phyloP scores from a whole-genome alignment of 75 land plant genomes.

The Cryptomeria japonica region DNA sequence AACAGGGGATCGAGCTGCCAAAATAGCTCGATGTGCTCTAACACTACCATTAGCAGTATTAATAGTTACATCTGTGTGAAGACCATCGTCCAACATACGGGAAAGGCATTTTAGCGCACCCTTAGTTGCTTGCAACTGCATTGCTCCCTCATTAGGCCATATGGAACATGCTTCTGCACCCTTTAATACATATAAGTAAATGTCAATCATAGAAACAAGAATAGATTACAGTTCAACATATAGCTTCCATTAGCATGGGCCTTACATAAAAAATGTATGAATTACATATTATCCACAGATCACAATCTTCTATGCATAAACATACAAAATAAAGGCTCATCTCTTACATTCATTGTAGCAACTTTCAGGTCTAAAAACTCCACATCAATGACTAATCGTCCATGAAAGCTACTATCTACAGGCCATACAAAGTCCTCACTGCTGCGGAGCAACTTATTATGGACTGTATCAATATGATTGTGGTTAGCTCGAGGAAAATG shows the following conservation, averaged over 20 bases:
- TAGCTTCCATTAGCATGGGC: not conserved
- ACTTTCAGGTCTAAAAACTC: constrained; percentile 85
- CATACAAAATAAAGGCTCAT: not conserved
- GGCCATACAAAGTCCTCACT: constrained; percentile 84
- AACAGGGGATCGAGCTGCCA: constrained; percentile 81
- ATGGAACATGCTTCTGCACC: constrained; percentile 66
- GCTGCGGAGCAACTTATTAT: constrained; percentile 58
- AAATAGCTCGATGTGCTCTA: constrained; percentile 74
- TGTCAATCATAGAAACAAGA: not conserved
- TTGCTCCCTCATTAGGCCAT: constrained; percentile 64
- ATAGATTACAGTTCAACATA: not conserved
- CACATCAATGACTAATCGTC: constrained; percentile 72
- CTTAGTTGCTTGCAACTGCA: constrained; percentile 45
- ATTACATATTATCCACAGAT: not conserved
- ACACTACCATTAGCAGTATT: constrained; percentile 58
- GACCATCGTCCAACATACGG: constrained; percentile 71
- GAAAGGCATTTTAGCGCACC: constrained; percentile 61
- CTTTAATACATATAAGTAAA: constrained; percentile 20
- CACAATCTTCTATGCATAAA: not conserved
- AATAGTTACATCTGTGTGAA: constrained; percentile 81
- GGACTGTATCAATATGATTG: constrained; percentile 44
- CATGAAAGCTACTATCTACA: constrained; percentile 54
- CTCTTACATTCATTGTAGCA: constrained; percentile 49
- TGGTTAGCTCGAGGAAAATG: not conserved
- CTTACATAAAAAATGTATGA: not conserved